Evolutionary conservation across 352 stramenopile species (phyloP), one percentile per base, ranked within the genome.

Genomic region (Globisporangium nagaii): DNA sequence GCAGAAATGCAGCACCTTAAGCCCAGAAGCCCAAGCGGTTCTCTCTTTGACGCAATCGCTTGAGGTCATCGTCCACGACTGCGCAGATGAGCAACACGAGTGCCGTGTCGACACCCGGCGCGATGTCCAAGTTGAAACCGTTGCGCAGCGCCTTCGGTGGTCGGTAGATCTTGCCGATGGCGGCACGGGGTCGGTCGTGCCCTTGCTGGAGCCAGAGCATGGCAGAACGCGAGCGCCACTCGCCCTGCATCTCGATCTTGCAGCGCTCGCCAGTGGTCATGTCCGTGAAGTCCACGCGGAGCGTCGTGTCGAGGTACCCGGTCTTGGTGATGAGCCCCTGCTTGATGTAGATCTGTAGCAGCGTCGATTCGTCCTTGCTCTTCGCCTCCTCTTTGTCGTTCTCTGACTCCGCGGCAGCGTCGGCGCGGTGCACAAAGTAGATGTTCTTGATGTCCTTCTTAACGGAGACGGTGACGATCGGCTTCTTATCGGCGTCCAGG

Each of bases 91-190:
- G 41, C 4, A 47, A 12, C 11, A 47, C 15, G 11, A 47, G 15
- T 22, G 22, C 22, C 9, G 41, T 47, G 41, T 47, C 41, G 4
- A 47, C 41, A 19, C 32, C 32, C 24, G 41, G 41, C 24, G 41
- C 41, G 25, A 47, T 47, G 24, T 47, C 41, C 11, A 47, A 28
- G 15, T 32, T 47, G 41, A 47, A 47, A 0, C 13, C 30, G 19
- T 43, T 30, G 28, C 40, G 39, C 12, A n/a, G 4, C 1, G 13
- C 48, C 1, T 47, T 46, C 24, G 25, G 20, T 19, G 28, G 28
- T 12, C 50, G 39, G 28, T 57, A 49, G 20, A 50, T 19, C 39
- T 57, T 57, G n/a, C 39, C 50, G 13, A 57, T 9, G 6, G 31
- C 3, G 15, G 19, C 5, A 10, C 13, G 39, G 24, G 39, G 1